These are phyloP conservation scores for Knoxdaviesia proteae DNA, from an alignment of 2,329 filamentous ascomycete genomes.

Conservation along the genomic window DNA sequence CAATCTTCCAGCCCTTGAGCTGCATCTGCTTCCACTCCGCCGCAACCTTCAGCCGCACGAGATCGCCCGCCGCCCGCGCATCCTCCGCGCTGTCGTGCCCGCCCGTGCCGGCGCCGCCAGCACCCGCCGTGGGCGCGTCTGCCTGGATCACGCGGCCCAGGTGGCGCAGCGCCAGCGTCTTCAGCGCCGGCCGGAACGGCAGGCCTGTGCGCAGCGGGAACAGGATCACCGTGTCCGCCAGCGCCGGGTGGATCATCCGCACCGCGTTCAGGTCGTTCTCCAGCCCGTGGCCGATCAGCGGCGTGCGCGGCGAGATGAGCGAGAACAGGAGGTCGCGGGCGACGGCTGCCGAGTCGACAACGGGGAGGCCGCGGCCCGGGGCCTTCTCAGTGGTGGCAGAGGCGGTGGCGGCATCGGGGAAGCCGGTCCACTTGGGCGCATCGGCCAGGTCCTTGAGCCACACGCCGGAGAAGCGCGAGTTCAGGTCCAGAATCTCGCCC, in stretches of 20 bases:
- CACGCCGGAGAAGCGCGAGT: constrained; percentile 81
- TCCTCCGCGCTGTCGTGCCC: constrained; percentile 93
- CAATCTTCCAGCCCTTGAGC: constrained; percentile 43
- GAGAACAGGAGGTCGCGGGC: constrained; percentile 63
- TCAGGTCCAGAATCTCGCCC: constrained; percentile 73
- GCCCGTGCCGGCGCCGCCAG: constrained; percentile 15
- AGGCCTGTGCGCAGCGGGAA: constrained; percentile 62
- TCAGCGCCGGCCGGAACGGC: constrained; percentile 61
- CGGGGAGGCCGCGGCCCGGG: constrained; percentile 31
- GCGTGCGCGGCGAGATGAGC: constrained; percentile 54
- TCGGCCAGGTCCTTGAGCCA: constrained; percentile 54
- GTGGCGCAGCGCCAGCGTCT: constrained; percentile 46
- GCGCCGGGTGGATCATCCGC: constrained; percentile 63
- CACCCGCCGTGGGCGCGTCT: constrained; percentile 18
- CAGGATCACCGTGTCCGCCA: constrained; percentile 71
- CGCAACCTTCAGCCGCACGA: constrained; percentile 52
- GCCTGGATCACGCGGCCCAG: constrained; percentile 64
- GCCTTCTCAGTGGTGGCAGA: constrained; percentile 8
- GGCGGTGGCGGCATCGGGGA: constrained; percentile 9
- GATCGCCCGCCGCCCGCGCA: constrained; percentile 67
- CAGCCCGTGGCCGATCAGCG: constrained; percentile 77
- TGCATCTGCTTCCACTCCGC: constrained; percentile 50
- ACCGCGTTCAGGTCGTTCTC: constrained; percentile 86
- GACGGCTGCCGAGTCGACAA: constrained; percentile 52
- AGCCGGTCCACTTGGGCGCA: constrained; percentile 34